Base-by-base conservation (phyloP, 495 filamentous ascomycete genomes). In the Aspergillus panamensis region DNA sequence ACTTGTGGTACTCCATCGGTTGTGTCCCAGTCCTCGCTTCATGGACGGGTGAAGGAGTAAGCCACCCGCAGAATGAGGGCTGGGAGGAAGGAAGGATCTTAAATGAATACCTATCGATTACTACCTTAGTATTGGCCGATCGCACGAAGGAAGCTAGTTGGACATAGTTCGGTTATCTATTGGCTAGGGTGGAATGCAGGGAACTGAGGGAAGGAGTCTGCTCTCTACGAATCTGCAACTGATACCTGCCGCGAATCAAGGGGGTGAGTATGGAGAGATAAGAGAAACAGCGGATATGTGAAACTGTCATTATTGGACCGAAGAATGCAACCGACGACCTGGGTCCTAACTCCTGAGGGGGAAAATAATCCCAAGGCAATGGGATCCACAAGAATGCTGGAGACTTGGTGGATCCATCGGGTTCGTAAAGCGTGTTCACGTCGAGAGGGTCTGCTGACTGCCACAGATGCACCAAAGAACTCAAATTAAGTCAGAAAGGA, bases 1-100 rank as follows among this genome's bases (percentile, higher is more conserved):
- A 19, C 51, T 62, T 56, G 39, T 33, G 12, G 35, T 20, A 4
- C 13, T 59, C 56, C 61, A 62, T 62, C 6, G 45, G 48, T 53
- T 20, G 5, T 40, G 39, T 31, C 33, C 42, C 17, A 20, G 29
- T 5, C n/a, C 25, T 13, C 25, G 8, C 33, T 20, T 53, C 53
- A 25, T 21, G 17, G 6, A 35, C 19, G 16, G 19, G 10, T 45
- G 6, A 20, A 20, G n/a, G 16, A 19, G 16, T 12, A 14, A 32
- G 25, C 31, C 51, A n/a, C n/a, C 25, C 42, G 39, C 25, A n/a
- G 19, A 10, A 13, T n/a, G 25, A 45, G 20, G 31, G 13, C 39
- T 31, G 55, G 19, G 55, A 44, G 30, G 20, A 33, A 29, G 17
- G 25, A 33, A 45, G 30, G 48, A 48, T 45, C 48, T 58, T 58